A percentile compares a stretch with the other conserved stretches of the same genome.
phyloP scores from a whole-genome alignment of 2,329 filamentous ascomycete species.

The Akanthomyces muscarius region DNA sequence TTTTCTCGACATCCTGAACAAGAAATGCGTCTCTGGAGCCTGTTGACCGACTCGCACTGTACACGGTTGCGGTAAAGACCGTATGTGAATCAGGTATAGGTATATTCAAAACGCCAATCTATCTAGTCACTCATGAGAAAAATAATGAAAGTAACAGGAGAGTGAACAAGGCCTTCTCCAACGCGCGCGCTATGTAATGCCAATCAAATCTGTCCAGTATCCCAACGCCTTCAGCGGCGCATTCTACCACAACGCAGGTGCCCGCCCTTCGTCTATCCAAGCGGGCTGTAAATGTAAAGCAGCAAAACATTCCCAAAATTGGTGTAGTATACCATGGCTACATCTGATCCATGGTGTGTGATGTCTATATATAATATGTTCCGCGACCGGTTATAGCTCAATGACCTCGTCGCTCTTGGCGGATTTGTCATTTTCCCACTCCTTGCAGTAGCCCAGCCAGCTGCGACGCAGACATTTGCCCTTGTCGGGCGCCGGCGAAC shows the following conservation, averaged over 20 bases:
- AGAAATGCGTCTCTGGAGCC: too few relatives aligned
- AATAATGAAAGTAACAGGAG: neutral
- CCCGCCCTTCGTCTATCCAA: constrained; percentile 11
- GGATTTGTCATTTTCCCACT: constrained; percentile 26
- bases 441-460: constrained; percentile 42
- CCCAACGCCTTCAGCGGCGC: constrained; percentile 10
- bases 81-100: neutral
- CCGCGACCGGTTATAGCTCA: neutral
- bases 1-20: too few relatives aligned
- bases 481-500: constrained; percentile 23
- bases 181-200: constrained; percentile 13
- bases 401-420: constrained; percentile 20
- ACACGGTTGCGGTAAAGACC: too few relatives aligned
- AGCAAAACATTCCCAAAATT: constrained; percentile 3
- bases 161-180: neutral
- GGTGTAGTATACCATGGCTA: constrained; percentile 4
- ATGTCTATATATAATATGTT: constrained; percentile 8
- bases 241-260: neutral
- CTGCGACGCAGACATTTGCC: constrained; percentile 26
- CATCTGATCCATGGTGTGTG: neutral
- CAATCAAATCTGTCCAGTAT: constrained; percentile 8
- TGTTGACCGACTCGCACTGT: too few relatives aligned
- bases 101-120: neutral
- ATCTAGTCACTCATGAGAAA: neutral
- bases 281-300: neutral